Evolutionary conservation across 441 rosid species (phyloP).

Genomic region (Gossypium schwendimanii): DNA sequence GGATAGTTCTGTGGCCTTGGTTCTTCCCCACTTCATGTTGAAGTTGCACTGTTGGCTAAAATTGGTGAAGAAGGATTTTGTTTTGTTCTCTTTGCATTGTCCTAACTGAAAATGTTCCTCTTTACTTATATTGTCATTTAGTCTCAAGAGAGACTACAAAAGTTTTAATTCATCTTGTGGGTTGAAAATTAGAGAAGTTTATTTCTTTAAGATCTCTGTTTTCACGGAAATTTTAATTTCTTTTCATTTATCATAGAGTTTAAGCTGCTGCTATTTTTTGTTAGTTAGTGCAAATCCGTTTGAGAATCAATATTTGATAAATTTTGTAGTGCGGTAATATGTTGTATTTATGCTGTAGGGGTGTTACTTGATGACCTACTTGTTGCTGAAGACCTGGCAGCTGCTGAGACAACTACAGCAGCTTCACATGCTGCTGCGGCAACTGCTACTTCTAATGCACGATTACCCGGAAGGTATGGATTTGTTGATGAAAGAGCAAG

Average conservation of each 20-base stretch:
- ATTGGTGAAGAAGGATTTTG: not conserved
- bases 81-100: not conserved
- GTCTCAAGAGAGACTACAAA: not conserved
- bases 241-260: not conserved
- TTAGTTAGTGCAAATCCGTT: not conserved
- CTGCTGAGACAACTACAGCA: conserved; percentile 81
- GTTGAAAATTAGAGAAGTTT: not conserved
- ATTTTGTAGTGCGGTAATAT: conserved; percentile 8
- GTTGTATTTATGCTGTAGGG: conserved; percentile 40
- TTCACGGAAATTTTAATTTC: not conserved
- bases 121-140: not conserved
- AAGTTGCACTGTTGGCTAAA: not conserved
- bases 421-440: conserved; percentile 93
- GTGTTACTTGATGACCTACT: conserved; percentile 95
- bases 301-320: not conserved
- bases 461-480: conserved; percentile 66
- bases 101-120: not conserved
- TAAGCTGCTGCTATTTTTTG: not conserved
- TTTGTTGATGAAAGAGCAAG: conserved; percentile 70
- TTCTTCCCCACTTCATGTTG: not conserved
- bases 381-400: conserved; percentile 86
- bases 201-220: not conserved
- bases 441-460: conserved; percentile 61
- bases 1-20: not conserved
- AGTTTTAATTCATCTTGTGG: not conserved